These are phyloP conservation scores for Selenicereus undatus DNA, from an alignment of 148 eudicot genomes.

Conservation along the genomic window DNA sequence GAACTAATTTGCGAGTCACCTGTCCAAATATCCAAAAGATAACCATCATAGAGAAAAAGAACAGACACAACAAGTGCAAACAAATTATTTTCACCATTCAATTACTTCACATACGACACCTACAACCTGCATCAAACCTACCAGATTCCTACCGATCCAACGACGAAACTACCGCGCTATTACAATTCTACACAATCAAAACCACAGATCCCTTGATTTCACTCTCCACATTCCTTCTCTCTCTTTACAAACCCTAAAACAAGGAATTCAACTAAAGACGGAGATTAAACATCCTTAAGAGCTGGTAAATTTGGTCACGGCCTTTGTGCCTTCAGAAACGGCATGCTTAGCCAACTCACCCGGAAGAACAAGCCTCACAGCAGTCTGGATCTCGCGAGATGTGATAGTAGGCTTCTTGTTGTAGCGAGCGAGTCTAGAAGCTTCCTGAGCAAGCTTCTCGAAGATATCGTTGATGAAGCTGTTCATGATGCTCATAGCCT, in stretches of 20 bases:
- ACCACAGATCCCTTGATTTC: background rate
- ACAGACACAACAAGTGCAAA: background rate
- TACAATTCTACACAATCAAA: constrained; percentile 1
- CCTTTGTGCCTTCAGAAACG: constrained; percentile 48
- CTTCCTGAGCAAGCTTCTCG: constrained; percentile 46
- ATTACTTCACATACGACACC: constrained; percentile 2
- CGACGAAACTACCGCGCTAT: background rate
- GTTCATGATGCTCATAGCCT: constrained; percentile 60
- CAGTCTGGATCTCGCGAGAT: constrained; percentile 48
- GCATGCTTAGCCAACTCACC: constrained; percentile 51
- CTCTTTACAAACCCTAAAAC: constrained; percentile 12
- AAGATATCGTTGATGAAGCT: constrained; percentile 50
- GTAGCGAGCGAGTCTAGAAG: constrained; percentile 40
- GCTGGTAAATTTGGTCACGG: constrained; percentile 46
- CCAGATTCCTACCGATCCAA: background rate
- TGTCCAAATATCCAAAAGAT: background rate
- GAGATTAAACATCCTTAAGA: constrained; percentile 5
- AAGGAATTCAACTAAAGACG: background rate
- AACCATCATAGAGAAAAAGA: background rate
- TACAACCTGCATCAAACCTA: background rate
- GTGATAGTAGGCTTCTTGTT: constrained; percentile 54
- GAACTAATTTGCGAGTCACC: too few relatives aligned
- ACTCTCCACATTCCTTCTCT: background rate
- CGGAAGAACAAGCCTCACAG: constrained; percentile 45
- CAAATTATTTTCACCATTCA: background rate